Evolutionary conservation across 305 asterid genomes (phyloP).

Genomic region (Ajuga reptans): DNA sequence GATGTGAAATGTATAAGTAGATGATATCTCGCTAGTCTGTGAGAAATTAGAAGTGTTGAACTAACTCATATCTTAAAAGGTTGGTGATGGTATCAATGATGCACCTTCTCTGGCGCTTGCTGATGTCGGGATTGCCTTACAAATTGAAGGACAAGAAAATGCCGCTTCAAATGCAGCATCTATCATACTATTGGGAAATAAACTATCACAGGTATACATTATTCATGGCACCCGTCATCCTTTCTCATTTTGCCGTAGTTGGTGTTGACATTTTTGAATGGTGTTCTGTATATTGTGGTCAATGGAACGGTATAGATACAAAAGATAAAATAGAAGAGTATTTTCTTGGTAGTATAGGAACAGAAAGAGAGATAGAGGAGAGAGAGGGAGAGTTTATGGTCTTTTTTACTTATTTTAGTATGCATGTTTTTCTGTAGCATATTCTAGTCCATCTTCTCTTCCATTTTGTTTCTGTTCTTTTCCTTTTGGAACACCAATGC

Average conservation of each 20-base stretch:
- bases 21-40: not conserved
- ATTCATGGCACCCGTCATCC: not conserved
- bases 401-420: not conserved
- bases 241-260: not conserved
- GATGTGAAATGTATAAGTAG: not conserved
- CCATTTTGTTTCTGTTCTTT: not conserved
- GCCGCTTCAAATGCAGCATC: slow-evolving; percentile 99
- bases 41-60: not conserved
- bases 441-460: not conserved
- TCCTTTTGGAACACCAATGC: not conserved
- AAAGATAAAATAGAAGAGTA: not conserved
- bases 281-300: not conserved
- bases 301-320: not conserved
- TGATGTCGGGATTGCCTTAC: slow-evolving; percentile 94
- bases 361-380: not conserved
- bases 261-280: not conserved
- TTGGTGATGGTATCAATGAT: slow-evolving; percentile 97
- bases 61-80: slow-evolving; percentile 42
- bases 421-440: not conserved
- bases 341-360: not conserved
- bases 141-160: slow-evolving; percentile 89
- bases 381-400: not conserved
- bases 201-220: slow-evolving; percentile 66
- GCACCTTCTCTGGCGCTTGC: slow-evolving; percentile 98
- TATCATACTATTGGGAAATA: slow-evolving; percentile 81